Evolutionary conservation across 495 filamentous ascomycete species (phyloP).

Genomic region (Penicillium crystallinum): DNA sequence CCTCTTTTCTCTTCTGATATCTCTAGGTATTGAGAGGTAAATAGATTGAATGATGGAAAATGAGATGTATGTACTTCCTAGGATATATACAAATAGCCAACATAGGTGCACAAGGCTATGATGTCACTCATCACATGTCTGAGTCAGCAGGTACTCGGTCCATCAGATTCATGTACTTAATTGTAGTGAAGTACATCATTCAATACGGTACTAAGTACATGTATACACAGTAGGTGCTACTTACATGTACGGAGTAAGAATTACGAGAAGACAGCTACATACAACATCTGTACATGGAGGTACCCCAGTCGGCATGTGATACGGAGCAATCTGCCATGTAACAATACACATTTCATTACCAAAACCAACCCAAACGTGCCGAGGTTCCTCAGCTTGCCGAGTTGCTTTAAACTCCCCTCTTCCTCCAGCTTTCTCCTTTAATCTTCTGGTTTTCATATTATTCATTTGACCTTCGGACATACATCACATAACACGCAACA

Average conservation of each 20-base stretch:
- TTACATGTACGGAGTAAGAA: too few species aligned
- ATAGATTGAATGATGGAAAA: too few species aligned
- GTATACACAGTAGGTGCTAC: too few species aligned
- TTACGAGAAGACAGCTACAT: too few species aligned
- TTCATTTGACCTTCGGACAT: conserved; percentile 15
- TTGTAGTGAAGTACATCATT: too few species aligned
- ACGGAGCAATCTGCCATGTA: conserved; percentile 26
- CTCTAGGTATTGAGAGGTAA: not conserved
- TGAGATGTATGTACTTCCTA: too few species aligned
- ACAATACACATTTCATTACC: conserved; percentile 18
- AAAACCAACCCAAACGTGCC: conserved; percentile 33
- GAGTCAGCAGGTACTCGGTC: conserved; percentile 26
- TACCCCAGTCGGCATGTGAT: conserved; percentile 38
- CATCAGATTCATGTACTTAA: too few species aligned
- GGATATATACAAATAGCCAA: too few species aligned
- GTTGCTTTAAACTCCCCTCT: conserved; percentile 32
- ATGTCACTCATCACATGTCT: conserved; percentile 32
- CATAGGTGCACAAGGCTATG: conserved; percentile 21
- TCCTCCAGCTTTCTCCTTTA: conserved; percentile 21
- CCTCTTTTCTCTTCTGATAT: not conserved
- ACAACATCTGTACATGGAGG: not conserved
- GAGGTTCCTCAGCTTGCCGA: conserved; percentile 40
- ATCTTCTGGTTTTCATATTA: conserved; percentile 11
- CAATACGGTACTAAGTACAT: too few species aligned
- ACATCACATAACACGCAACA: conserved; percentile 17